A percentile compares a stretch with the other conserved stretches of the same genome.
These are phyloP conservation scores for Scedosporium boydii DNA, from an alignment of 2,329 filamentous ascomycete genomes.

Conservation along the genomic window DNA sequence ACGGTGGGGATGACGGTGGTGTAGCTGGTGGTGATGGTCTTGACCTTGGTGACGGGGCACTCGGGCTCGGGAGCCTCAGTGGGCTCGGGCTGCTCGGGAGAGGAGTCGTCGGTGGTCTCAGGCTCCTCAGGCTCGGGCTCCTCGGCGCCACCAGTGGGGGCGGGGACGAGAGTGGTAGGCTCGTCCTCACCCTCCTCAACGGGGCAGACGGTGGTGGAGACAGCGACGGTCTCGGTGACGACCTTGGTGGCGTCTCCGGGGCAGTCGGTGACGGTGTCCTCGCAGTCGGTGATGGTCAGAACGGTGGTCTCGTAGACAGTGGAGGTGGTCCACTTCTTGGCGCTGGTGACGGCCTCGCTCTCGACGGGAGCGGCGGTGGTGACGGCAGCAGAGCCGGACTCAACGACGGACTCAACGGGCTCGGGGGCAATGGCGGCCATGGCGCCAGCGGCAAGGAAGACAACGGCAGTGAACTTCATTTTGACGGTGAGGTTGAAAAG, in stretches of 20 bases:
- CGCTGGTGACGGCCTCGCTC: constrained; percentile 25
- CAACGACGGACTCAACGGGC: constrained; percentile 15
- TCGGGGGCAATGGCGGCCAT: constrained; percentile 37
- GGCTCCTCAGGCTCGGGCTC: constrained; percentile 12
- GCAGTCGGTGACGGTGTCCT: constrained; percentile 53
- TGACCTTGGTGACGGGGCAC: constrained; percentile 29
- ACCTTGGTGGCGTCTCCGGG: constrained; percentile 30
- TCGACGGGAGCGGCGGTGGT: constrained; percentile 16
- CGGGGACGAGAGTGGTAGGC: constrained; percentile 8
- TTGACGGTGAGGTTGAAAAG: constrained; percentile 31
- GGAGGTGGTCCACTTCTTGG: constrained; percentile 38
- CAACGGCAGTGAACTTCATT: constrained; percentile 40
- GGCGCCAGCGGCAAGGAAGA: constrained; percentile 37
- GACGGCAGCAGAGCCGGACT: constrained; percentile 17
- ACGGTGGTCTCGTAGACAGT: constrained; percentile 49
- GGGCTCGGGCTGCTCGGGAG: constrained; percentile 12
- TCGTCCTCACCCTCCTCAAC: constrained; percentile 13
- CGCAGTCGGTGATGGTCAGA: constrained; percentile 54
- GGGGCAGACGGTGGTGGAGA: constrained; percentile 32
- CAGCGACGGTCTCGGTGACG: constrained; percentile 25
- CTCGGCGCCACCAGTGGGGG: constrained; percentile 8
- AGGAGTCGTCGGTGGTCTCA: constrained; percentile 4
- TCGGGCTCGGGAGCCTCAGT: constrained; percentile 14
- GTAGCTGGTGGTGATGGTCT: constrained; percentile 45
- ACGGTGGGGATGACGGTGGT: constrained; percentile 46